Evolutionary conservation across 2,329 filamentous ascomycete genomes (phyloP), one percentile per base, ranked within the genome.

Genomic region (Pseudocercospora musae): DNA sequence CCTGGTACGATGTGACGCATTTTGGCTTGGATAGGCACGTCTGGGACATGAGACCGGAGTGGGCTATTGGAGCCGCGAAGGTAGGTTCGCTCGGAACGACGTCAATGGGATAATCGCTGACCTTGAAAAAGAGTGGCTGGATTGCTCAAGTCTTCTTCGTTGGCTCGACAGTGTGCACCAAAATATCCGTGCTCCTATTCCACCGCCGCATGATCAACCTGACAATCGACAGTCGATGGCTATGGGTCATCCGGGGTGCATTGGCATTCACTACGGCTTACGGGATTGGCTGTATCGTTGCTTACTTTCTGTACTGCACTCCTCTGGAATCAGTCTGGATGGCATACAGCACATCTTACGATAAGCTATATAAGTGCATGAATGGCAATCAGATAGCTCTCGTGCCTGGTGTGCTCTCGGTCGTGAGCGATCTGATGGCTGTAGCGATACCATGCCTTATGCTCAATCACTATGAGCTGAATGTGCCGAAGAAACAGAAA

Each of bases 151-250:
- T 70, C 15, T 46, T 69, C 33, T 71, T 71, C 65, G 63, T 69
- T 44, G 44, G 65, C 13, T 60, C 57, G 31, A 68, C 67, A 7
- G 63, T 66, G 18, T 65, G 65, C 27, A 70, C 66, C 18, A 72
- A 72, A 54, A 60, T 70, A 37, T 69, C 69, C 4, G 64, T 72
- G 25, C 64, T 72, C 8, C 62, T 72, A 13, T 72, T 71, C 66
- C 67, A 72, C 53, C 65, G 66, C 40, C 67, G 70, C 31, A 66
- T 72, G 57, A 62, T 66, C 31, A 64, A 62, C 27, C 65, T 65
- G 13, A 69, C 62, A 0, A 49, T 67, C 21, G 60, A 64, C 21
- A 61, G 62, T 6, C 58, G 62, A 3, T 70, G 67, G 66, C 52
- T 65, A 15, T 67, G 62, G 57, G 66, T 67, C 3, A 65, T 69